Conservation (phyloP, 768 basidiomycete species). For the Solioccasus polychromus region DNA sequence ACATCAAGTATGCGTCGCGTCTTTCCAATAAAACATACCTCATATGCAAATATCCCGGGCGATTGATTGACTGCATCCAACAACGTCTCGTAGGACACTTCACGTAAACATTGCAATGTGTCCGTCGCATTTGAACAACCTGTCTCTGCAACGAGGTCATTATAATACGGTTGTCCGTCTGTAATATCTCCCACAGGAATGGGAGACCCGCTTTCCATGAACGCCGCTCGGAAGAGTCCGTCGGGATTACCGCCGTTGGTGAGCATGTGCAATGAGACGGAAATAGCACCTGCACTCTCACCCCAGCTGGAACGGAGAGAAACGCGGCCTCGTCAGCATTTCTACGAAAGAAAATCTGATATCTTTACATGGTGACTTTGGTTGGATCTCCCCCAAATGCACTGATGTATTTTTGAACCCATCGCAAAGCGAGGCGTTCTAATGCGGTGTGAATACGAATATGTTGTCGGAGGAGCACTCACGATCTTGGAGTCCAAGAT, state of each 20-base stretch:
- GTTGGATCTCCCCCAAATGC: constrained; percentile 59
- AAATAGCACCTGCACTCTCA: constrained; percentile 39
- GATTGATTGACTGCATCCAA: constrained; percentile 32
- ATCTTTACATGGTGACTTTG: constrained; percentile 34
- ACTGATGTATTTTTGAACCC: constrained; percentile 59
- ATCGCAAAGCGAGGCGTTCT: constrained; percentile 41
- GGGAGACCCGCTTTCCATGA: constrained; percentile 44
- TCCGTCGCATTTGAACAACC: constrained; percentile 29
- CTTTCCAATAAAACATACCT: constrained; percentile 20
- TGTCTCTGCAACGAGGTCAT: constrained; percentile 28
- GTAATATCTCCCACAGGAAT: constrained; percentile 20
- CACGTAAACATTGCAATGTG: constrained; percentile 34
- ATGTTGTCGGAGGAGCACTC: background rate
- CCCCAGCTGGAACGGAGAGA: constrained; percentile 25
- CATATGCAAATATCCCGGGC: constrained; percentile 31
- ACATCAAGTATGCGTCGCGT: background rate
- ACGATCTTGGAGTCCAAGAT: constrained; percentile 51
- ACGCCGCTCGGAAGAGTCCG: constrained; percentile 25
- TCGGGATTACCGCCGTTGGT: constrained; percentile 23
- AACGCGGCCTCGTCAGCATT: background rate
- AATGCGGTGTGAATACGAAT: background rate
- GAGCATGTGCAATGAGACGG: constrained; percentile 29
- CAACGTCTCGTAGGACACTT: constrained; percentile 29
- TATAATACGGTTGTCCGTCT: constrained; percentile 25
- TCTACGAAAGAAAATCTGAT: background rate